Base-by-base conservation (phyloP, 257 asterid species). In the Osmanthus fragrans region DNA sequence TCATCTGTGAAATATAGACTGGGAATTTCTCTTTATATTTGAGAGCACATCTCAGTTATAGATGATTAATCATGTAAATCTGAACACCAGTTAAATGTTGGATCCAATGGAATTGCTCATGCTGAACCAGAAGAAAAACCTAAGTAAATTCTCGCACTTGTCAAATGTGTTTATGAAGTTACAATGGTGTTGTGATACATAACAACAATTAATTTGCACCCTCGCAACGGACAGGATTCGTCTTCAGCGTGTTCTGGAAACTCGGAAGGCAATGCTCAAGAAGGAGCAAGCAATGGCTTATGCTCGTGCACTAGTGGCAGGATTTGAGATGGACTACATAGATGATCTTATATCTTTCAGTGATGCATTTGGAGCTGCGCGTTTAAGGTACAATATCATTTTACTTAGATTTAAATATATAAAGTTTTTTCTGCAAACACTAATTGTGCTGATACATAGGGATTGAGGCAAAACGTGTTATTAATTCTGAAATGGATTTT, bases 201-300 rank as follows among this genome's bases (percentile, higher is more conserved):
- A 63, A 23, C 40, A 73, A 65, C 42, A 58, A 63, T n/a, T 79
- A 39, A 9, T 29, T 45, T 13, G 30, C 51, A n/a, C 5, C 36
- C 34, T 81, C 79, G 56, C 32, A 42, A 71, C 83, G 81, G 71
- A 30, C 78, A 92, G 97, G 89, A 65, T 86, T 82, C 89, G 89
- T 75, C 95, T 92, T 72, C 90, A 89, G 73, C 91, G 94, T 64
- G 91, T 86, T 78, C 60, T 92, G 84, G 96, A 89, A 86, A 79
- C 89, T 36, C 91, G 97, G 72, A 91, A 86, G 79, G 90, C 92
- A n/a, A 87, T 89, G 67, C 89, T 92, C 37, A 85, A 86, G 89
- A 92, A 89, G 78, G 97, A 92, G 87, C 97, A 91, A 80, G 96
- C 96, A 32, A 92, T 92, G 97, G 97, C 97, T 54, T 91, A 89